Evolutionary conservation across 1,284 basidiomycete species (phyloP).

Genomic region (Cutaneotrichosporon spelunceum): DNA sequence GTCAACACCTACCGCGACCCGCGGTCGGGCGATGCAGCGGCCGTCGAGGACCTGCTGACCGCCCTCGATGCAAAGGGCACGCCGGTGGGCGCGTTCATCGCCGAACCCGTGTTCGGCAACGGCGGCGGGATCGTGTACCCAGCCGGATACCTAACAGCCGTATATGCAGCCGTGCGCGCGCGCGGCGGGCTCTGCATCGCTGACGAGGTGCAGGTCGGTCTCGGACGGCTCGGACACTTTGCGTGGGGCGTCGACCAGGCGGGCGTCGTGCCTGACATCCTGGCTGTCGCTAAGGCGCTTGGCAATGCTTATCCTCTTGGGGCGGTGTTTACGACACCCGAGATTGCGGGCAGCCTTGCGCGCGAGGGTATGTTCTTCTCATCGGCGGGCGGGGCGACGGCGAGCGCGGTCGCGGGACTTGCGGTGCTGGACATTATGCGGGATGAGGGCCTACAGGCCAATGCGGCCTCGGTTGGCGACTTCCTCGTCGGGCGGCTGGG

Average conservation of each 20-base stretch:
- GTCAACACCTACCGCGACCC: constrained; percentile 15
- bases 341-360: constrained; percentile 13
- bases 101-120: constrained; percentile 21
- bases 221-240: constrained; percentile 16
- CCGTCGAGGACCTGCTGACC: background rate
- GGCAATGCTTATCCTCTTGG: constrained; percentile 18
- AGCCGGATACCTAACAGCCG: constrained; percentile 1
- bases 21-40: constrained; percentile 2
- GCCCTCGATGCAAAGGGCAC: background rate
- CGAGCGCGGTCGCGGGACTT: constrained; percentile 17
- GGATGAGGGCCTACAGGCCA: constrained; percentile 15
- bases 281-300: constrained; percentile 17
- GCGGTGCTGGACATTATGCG: constrained; percentile 17
- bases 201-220: constrained; percentile 22
- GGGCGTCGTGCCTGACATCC: constrained; percentile 16
- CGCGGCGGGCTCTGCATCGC: constrained; percentile 19
- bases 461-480: constrained; percentile 12
- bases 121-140: constrained; percentile 18
- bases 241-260: constrained; percentile 14
- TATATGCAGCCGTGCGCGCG: constrained; percentile 9
- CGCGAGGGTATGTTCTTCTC: constrained; percentile 25
- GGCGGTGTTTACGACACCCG: constrained; percentile 14
- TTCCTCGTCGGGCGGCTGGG: background rate
- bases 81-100: constrained; percentile 15
- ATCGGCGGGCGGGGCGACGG: constrained; percentile 27